phyloP scores from a whole-genome alignment of 805 yeast genomes.

The Priceomyces haplophilus region DNA sequence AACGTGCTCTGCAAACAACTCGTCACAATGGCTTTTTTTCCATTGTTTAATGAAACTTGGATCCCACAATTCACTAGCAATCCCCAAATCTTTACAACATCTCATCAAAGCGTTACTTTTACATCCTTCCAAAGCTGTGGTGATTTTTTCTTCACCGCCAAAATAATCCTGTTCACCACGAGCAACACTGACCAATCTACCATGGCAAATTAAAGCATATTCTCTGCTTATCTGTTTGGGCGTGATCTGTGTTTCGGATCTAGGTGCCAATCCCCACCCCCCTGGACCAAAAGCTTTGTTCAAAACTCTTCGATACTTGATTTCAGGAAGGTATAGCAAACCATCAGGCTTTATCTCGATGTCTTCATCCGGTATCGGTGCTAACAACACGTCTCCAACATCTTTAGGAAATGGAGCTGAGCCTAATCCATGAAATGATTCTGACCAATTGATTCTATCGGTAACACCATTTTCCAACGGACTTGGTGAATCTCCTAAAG shows the following conservation, averaged over 20 bases:
- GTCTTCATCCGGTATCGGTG: constrained; percentile 64
- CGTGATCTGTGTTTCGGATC: constrained; percentile 80
- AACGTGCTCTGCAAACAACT: constrained; percentile 80
- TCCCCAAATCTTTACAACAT: constrained; percentile 95
- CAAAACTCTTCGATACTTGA: constrained; percentile 85
- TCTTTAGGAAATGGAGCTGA: constrained; percentile 66
- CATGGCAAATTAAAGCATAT: constrained; percentile 82
- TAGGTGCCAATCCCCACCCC: constrained; percentile 96
- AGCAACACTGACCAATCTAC: constrained; percentile 85
- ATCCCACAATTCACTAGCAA: constrained; percentile 97
- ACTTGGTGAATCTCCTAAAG: constrained; percentile 24
- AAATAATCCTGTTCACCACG: constrained; percentile 96
- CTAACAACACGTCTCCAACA: constrained; percentile 56
- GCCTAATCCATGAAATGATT: constrained; percentile 84
- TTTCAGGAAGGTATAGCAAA: constrained; percentile 85
- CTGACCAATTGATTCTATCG: constrained; percentile 66
- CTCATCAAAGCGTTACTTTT: constrained; percentile 96
- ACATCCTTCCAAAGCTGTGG: constrained; percentile 97
- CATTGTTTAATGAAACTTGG: constrained; percentile 74
- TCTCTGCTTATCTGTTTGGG: constrained; percentile 79
- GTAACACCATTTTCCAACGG: constrained; percentile 5
- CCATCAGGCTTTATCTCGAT: constrained; percentile 97
- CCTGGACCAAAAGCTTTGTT: constrained; percentile 97
- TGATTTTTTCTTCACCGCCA: constrained; percentile 73
- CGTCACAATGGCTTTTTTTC: constrained; percentile 58